phyloP scores from a whole-genome alignment of 495 filamentous ascomycete genomes.

The Lentithecium fluviatile region DNA sequence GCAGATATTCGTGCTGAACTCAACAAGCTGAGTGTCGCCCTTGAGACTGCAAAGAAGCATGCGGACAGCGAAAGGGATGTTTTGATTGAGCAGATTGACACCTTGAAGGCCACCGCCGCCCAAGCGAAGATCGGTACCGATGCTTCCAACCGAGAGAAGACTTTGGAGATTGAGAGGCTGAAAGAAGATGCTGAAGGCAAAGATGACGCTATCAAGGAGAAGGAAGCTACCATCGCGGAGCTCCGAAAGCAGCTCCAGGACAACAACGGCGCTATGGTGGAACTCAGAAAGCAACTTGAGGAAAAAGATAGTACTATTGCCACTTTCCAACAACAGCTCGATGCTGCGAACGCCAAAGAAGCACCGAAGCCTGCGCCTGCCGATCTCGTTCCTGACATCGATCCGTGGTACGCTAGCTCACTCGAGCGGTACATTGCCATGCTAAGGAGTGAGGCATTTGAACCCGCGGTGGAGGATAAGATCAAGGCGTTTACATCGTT shows the following conservation, averaged over 20 bases:
- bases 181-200: slow-evolving; percentile 30
- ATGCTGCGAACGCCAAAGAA: slow-evolving; percentile 19
- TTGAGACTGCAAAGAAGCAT: slow-evolving; percentile 7
- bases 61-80: slow-evolving; percentile 5
- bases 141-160: slow-evolving; percentile 18
- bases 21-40: slow-evolving; percentile 3
- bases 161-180: slow-evolving; percentile 13
- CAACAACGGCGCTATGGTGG: slow-evolving; percentile 3
- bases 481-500: slow-evolving; percentile 37
- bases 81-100: slow-evolving; percentile 16
- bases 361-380: slow-evolving; percentile 21
- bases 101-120: slow-evolving; percentile 3
- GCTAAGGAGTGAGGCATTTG: slow-evolving; percentile 33
- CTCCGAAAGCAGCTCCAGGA: not conserved
- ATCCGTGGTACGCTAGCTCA: slow-evolving; percentile 38
- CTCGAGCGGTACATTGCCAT: slow-evolving; percentile 38
- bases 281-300: not conserved
- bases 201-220: slow-evolving; percentile 21
- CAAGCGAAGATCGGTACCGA: slow-evolving; percentile 12
- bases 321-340: slow-evolving; percentile 15
- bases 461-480: slow-evolving; percentile 34
- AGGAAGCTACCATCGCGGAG: slow-evolving; percentile 15
- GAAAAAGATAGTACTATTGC: slow-evolving; percentile 8
- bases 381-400: slow-evolving; percentile 33
- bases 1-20: slow-evolving; percentile 13